Conservation (phyloP, 768 basidiomycete species). For the Calvatia gigantea region DNA sequence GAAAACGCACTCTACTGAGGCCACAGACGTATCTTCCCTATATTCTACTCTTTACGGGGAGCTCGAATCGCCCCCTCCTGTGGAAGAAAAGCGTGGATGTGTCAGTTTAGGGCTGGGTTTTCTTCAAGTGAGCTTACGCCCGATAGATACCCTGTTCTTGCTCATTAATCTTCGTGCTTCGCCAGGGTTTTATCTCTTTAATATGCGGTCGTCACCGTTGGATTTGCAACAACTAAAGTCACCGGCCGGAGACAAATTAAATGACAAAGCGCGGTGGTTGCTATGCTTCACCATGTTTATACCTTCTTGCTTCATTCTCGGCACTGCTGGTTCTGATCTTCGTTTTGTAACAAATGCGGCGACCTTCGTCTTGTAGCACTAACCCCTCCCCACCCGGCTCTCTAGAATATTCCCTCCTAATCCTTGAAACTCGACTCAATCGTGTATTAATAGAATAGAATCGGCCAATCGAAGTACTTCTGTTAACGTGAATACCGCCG, state of each 20-base stretch:
- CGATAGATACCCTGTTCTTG: background rate
- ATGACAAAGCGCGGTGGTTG: background rate
- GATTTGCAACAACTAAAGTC: background rate
- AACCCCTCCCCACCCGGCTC: too few relatives aligned
- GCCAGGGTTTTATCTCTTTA: slow-evolving; percentile 2
- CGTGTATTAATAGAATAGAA: too few relatives aligned
- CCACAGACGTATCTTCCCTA: background rate
- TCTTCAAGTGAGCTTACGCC: background rate
- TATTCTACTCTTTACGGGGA: background rate
- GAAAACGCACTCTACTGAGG: background rate
- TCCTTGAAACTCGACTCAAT: too few relatives aligned
- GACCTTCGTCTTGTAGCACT: background rate
- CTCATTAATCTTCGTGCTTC: background rate
- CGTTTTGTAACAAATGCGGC: background rate
- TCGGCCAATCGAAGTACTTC: too few relatives aligned
- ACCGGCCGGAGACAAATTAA: background rate
- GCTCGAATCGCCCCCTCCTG: background rate
- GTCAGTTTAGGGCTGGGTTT: background rate
- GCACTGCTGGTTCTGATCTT: background rate
- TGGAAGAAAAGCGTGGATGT: background rate
- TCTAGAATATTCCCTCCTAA: too few relatives aligned
- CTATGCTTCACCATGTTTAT: background rate
- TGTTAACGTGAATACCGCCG: too few relatives aligned
- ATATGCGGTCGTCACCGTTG: background rate
- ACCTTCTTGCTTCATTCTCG: background rate